Base-by-base conservation (phyloP, 192 early-diverging fungal species). In the Umbelopsis sp. region DNA sequence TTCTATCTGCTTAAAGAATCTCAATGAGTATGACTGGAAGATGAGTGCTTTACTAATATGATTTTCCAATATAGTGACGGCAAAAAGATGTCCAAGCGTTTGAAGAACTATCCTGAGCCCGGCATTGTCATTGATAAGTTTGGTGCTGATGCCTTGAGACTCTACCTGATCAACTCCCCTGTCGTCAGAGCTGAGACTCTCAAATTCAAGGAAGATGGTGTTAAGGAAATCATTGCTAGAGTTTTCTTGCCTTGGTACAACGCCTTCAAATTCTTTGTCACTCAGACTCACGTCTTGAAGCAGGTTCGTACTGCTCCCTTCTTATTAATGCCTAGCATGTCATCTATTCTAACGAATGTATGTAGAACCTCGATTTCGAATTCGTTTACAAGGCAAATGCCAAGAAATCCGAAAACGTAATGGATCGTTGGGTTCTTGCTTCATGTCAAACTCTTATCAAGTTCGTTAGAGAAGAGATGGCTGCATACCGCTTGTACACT, bases 211-310 rank as follows among this genome's bases (percentile, higher is more conserved):
- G 96, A 98, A 78, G 96, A 98, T 71, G 95, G 96, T 71, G 94
- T 99, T 52, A 97, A 97, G 87, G 93, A 96, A 8, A 86, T 99
- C 35, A 83, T 97, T 55, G 90, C 95, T 49, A 92, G 93, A 67
- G 96, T 98, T 8, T 90, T 99, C 78, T 84, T 99, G 68, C 97
- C 97, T 33, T 99, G 97, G 97, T 97, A 94, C 92, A 99, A 99
- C 76, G 88, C 97, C 12, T 96, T 93, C 90, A 87, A 93, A 49
- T 99, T 99, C 90, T 97, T 99, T 85, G 86, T 89, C 55, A 91
- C 93, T 37, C 95, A 98, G 79, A 89, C 97, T 3, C 85, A 88
- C 5, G 81, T 98, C 67, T 73, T 97, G 70, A 95, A 96, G 88
- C 95, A 96, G 84, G 94, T 87, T 25, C 49, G 11, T 41, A 71